Conservation (phyloP, 148 eudicot species). For the Salicornia ramosissima region DNA sequence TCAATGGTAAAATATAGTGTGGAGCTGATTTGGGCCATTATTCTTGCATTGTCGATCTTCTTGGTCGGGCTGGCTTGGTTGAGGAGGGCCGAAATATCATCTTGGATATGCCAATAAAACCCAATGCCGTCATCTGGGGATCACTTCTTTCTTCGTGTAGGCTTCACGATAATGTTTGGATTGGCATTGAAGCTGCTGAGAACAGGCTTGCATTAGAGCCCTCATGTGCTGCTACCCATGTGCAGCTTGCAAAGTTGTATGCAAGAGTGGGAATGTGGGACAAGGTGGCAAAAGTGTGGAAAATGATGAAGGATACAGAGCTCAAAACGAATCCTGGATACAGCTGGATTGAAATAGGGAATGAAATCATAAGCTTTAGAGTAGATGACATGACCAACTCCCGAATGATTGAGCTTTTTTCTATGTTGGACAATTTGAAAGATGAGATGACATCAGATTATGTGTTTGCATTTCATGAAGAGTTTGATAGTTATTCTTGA, state of each 20-base stretch:
- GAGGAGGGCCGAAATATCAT: slow-evolving; percentile 34
- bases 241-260: slow-evolving; percentile 46
- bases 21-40: slow-evolving; percentile 32
- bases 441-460: slow-evolving; percentile 25
- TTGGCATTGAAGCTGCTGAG: slow-evolving; percentile 50
- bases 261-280: slow-evolving; percentile 43
- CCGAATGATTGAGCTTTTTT: slow-evolving; percentile 29
- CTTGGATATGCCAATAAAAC: slow-evolving; percentile 34
- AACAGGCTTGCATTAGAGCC: slow-evolving; percentile 45
- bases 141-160: slow-evolving; percentile 42
- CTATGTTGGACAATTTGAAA: slow-evolving; percentile 30
- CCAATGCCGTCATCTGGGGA: slow-evolving; percentile 45
- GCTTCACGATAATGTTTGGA: slow-evolving; percentile 40
- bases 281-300: slow-evolving; percentile 39
- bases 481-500: slow-evolving; percentile 8
- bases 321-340: slow-evolving; percentile 39
- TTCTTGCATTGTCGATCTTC: slow-evolving; percentile 51
- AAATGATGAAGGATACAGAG: slow-evolving; percentile 35
- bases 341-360: slow-evolving; percentile 43
- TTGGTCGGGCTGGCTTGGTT: slow-evolving; percentile 37
- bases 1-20: slow-evolving; percentile 31
- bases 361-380: slow-evolving; percentile 28
- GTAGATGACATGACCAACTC: slow-evolving; percentile 31
- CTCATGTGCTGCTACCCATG: slow-evolving; percentile 40
- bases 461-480: slow-evolving; percentile 13